These are phyloP conservation scores for Teunomyces barrocoloradensis DNA, from an alignment of 805 yeast species.

Conservation along the genomic window DNA sequence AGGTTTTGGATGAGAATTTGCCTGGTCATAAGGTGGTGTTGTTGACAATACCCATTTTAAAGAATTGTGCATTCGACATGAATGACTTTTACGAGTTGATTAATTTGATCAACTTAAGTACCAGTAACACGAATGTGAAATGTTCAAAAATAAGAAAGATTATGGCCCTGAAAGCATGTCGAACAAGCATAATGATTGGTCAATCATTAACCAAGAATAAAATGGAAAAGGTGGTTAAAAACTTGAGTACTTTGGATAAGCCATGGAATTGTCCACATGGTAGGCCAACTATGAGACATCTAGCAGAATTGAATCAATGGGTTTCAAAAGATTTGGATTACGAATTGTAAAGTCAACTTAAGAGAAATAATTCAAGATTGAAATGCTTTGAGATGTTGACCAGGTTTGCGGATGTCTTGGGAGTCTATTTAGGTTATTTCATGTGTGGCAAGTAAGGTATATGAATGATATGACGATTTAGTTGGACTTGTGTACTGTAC, in stretches of 20 bases:
- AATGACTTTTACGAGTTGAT: constrained; percentile 77
- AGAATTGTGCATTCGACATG: constrained; percentile 61
- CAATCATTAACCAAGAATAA: constrained; percentile 52
- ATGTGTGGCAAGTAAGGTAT: no score
- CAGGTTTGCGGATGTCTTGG: no score
- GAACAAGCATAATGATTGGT: constrained; percentile 94
- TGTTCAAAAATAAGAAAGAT: constrained; percentile 79
- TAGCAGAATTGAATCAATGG: constrained; percentile 52
- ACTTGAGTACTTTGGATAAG: constrained; percentile 70
- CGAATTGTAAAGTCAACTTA: constrained; percentile 1
- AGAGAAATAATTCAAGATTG: no score
- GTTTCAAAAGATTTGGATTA: constrained; percentile 8
- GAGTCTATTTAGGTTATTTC: no score
- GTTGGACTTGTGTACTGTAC: no score
- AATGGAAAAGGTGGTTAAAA: constrained; percentile 68
- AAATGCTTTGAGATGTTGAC: no score
- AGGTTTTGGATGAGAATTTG: constrained; percentile 44
- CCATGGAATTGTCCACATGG: constrained; percentile 99
- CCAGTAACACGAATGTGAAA: constrained; percentile 32
- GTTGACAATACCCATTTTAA: constrained; percentile 69
- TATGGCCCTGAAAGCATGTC: constrained; percentile 94
- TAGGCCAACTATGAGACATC: constrained; percentile 92
- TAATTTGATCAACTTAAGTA: constrained; percentile 55
- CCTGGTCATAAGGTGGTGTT: constrained; percentile 61
- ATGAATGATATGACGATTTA: no score